Conservation (phyloP, 768 basidiomycete species). For the Boletus coccyginus region DNA sequence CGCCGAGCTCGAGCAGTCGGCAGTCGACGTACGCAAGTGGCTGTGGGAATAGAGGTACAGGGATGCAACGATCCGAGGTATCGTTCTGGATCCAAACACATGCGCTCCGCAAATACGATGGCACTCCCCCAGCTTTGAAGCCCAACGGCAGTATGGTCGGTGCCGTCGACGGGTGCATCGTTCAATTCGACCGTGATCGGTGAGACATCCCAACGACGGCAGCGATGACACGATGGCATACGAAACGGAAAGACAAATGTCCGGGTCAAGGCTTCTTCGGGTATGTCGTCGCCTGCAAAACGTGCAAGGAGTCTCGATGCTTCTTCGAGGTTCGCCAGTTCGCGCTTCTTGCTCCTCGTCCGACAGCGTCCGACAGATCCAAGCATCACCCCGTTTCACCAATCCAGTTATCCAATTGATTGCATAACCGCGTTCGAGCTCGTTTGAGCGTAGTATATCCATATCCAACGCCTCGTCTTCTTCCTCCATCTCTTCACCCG, state of each 20-base stretch:
- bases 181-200: constrained; percentile 55
- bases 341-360: constrained; percentile 41
- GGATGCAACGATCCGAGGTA: constrained; percentile 34
- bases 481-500: neutral
- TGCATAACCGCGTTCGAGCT: constrained; percentile 63
- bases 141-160: constrained; percentile 78
- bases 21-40: constrained; percentile 17
- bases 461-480: constrained; percentile 36
- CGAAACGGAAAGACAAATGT: constrained; percentile 47
- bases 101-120: constrained; percentile 63
- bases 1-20: constrained; percentile 75
- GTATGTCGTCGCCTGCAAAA: constrained; percentile 44
- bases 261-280: constrained; percentile 45
- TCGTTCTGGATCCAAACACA: constrained; percentile 47
- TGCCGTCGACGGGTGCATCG: constrained; percentile 60
- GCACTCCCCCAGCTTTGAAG: constrained; percentile 84
- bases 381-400: constrained; percentile 55
- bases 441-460: constrained; percentile 56
- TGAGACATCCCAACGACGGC: neutral
- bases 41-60: neutral
- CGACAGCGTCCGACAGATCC: constrained; percentile 32
- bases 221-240: constrained; percentile 4
- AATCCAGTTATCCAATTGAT: constrained; percentile 76
- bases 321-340: constrained; percentile 47
- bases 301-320: constrained; percentile 56